Conservation (phyloP, 495 filamentous ascomycete genomes). For the Daldinia caldariorum region DNA sequence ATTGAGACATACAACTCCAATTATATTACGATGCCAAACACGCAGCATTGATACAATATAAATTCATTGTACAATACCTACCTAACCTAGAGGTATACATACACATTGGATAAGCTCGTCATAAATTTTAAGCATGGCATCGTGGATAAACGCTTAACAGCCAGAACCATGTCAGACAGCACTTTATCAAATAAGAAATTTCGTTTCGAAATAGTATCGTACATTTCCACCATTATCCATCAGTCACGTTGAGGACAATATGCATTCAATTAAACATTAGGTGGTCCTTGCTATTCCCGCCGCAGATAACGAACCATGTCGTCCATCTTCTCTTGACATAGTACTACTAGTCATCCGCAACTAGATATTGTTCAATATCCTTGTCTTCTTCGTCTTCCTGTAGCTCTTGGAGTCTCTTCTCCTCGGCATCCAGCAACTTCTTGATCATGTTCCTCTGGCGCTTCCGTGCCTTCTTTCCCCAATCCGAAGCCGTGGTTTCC, state of each 20-base stretch:
- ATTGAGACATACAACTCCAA: too few species aligned
- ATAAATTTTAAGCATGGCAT: too few species aligned
- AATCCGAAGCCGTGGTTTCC: slow-evolving; percentile 54
- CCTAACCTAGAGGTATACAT: too few species aligned
- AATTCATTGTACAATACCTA: too few species aligned
- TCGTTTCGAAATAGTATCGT: background rate
- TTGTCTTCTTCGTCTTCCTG: slow-evolving; percentile 69
- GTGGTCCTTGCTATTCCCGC: background rate
- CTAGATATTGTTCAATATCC: slow-evolving; percentile 76
- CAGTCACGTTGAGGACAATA: background rate
- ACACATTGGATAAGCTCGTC: too few species aligned
- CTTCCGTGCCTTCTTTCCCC: slow-evolving; percentile 69
- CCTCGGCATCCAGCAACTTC: slow-evolving; percentile 63
- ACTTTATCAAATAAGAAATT: background rate
- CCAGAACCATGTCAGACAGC: too few species aligned
- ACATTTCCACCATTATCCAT: too few species aligned
- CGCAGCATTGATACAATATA: too few species aligned
- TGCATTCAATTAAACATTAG: background rate
- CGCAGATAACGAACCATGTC: background rate
- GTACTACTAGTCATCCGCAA: slow-evolving; percentile 38
- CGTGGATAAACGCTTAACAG: background rate
- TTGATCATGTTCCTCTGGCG: slow-evolving; percentile 69
- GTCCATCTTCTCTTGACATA: background rate
- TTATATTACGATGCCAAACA: too few species aligned
- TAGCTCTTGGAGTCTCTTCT: slow-evolving; percentile 54